phyloP scores from a whole-genome alignment of 768 basidiomycete genomes.

The Rossbeevera mucosa region DNA sequence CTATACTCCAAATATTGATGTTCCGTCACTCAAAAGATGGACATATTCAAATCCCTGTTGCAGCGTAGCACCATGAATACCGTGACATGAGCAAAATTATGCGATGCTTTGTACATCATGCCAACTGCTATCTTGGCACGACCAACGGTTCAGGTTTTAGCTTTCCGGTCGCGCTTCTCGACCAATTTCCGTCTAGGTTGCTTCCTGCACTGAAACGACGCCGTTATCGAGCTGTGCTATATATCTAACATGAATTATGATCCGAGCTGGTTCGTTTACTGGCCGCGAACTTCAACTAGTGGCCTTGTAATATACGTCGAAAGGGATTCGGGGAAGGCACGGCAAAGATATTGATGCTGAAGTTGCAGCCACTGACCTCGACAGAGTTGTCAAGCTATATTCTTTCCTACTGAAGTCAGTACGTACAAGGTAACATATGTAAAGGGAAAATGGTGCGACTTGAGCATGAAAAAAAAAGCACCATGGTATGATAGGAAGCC shows the following conservation, averaged over 20 bases:
- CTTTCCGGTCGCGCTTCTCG: not conserved
- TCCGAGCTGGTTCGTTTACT: not conserved
- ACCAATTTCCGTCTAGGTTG: not conserved
- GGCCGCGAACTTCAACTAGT: not conserved
- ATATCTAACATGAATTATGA: not conserved
- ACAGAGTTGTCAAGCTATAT: too few species aligned
- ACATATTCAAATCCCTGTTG: constrained; percentile 7
- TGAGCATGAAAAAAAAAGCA: too few species aligned
- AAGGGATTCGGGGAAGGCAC: not conserved
- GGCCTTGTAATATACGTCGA: not conserved
- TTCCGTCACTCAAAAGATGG: constrained; percentile 6
- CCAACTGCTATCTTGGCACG: constrained; percentile 45
- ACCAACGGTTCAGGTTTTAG: not conserved
- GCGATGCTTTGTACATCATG: constrained; percentile 65
- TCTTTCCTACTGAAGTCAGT: too few species aligned
- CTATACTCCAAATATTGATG: constrained; percentile 44
- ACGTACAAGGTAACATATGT: too few species aligned
- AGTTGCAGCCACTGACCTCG: too few species aligned
- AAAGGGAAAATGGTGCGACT: too few species aligned
- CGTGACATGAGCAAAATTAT: constrained; percentile 57
- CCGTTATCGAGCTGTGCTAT: not conserved
- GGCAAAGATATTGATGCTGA: too few species aligned
- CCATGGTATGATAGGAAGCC: not conserved
- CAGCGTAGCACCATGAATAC: constrained; percentile 45
- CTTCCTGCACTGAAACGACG: not conserved